These are phyloP conservation scores for Quercus rubra DNA, from an alignment of 306 rosid species.

Conservation along the genomic window DNA sequence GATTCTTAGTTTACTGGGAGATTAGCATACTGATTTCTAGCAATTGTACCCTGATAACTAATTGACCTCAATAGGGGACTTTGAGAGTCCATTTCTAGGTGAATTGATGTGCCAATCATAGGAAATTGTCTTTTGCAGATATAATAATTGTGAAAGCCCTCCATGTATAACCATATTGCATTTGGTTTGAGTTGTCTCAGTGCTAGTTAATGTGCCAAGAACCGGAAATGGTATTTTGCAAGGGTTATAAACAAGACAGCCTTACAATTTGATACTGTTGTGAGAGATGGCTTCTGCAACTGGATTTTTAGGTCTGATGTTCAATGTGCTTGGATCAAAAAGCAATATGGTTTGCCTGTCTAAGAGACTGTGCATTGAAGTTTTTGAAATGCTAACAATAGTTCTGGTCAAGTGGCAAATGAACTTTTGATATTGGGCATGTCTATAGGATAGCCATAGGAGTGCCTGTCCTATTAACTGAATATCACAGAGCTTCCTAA, in stretches of 20 bases:
- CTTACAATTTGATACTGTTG: neutral
- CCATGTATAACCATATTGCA: too few species aligned
- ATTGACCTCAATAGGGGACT: neutral
- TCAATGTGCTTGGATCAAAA: constrained; percentile 11
- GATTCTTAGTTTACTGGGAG: neutral
- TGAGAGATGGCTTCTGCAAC: neutral
- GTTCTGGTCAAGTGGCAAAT: neutral
- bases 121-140: neutral
- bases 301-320: neutral
- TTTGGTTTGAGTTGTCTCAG: too few species aligned
- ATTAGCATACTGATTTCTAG: neutral
- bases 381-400: too few species aligned
- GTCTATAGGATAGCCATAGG: neutral
- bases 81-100: neutral
- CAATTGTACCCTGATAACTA: neutral
- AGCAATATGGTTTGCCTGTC: neutral
- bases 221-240: neutral
- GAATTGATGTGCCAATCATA: neutral
- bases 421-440: neutral
- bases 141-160: neutral
- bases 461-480: neutral
- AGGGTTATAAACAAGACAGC: neutral
- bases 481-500: neutral
- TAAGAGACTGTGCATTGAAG: too few species aligned
- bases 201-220: neutral